These are phyloP conservation scores for Xylariaceae sp. DNA, from an alignment of 2,329 filamentous ascomycete genomes.

Conservation along the genomic window DNA sequence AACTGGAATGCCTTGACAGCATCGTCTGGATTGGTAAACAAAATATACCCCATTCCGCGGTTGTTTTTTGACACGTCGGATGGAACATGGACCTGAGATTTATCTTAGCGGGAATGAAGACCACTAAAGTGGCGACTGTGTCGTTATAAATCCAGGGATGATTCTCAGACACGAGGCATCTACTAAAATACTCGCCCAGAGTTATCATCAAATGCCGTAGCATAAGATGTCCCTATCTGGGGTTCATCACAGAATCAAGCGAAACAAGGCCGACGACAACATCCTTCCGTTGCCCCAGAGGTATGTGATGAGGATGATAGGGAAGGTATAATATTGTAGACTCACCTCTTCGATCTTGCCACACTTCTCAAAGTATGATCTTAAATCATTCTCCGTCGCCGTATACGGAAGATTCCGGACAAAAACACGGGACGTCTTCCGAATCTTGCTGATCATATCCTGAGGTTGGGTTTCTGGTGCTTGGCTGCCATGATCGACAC, in stretches of 20 bases:
- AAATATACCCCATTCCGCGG: slow-evolving; percentile 87
- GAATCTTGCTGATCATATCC: slow-evolving; percentile 52
- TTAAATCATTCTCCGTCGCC: slow-evolving; percentile 68
- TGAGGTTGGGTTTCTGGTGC: slow-evolving; percentile 28
- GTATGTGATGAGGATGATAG: too few relatives aligned
- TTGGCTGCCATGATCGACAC: slow-evolving; percentile 4
- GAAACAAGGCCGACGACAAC: slow-evolving; percentile 15
- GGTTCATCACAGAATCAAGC: slow-evolving; percentile 72
- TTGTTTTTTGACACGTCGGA: slow-evolving; percentile 62
- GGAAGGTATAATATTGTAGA: slow-evolving; percentile 11
- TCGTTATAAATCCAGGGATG: slow-evolving; percentile 26
- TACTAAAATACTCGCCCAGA: slow-evolving; percentile 99
- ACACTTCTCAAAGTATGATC: slow-evolving; percentile 61
- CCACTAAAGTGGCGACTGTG: slow-evolving; percentile 14
- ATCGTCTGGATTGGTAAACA: slow-evolving; percentile 63
- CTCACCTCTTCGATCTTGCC: slow-evolving; percentile 85
- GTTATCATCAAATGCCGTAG: slow-evolving; percentile 81
- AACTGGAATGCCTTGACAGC: slow-evolving; percentile 74
- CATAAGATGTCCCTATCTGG: slow-evolving; percentile 99
- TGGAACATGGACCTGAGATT: slow-evolving; percentile 73
- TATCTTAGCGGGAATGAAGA: slow-evolving; percentile 33
- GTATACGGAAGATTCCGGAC: slow-evolving; percentile 82
- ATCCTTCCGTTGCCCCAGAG: too few relatives aligned
- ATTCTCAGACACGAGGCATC: slow-evolving; percentile 90
- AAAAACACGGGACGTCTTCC: slow-evolving; percentile 71